Evolutionary conservation across 441 rosid genomes (phyloP).

Genomic region (Pelargonium myrrhifolium): DNA sequence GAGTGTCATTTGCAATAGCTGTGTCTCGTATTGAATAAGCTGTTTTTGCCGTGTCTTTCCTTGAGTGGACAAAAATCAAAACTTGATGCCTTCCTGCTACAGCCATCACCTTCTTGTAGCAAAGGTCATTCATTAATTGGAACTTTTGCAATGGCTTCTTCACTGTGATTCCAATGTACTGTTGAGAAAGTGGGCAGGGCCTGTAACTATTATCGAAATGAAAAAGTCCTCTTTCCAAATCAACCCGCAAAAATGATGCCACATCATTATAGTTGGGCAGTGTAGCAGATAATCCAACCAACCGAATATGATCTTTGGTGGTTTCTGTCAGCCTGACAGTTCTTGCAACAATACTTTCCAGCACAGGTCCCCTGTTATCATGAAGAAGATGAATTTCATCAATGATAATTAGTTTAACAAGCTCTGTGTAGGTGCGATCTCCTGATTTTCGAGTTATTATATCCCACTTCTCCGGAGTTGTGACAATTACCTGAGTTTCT

Average conservation of each 20-base stretch:
- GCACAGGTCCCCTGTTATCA: slow-evolving; percentile 93
- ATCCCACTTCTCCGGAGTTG: slow-evolving; percentile 99
- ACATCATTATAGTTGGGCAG: slow-evolving; percentile 92
- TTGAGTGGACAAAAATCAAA: slow-evolving; percentile 91
- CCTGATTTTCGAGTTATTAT: slow-evolving; percentile 91
- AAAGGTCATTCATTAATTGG: slow-evolving; percentile 92
- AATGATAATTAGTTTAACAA: slow-evolving; percentile 78
- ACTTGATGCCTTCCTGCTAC: slow-evolving; percentile 91
- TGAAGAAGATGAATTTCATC: slow-evolving; percentile 97
- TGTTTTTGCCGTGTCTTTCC: slow-evolving; percentile 93
- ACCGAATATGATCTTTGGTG: slow-evolving; percentile 74
- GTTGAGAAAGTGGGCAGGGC: slow-evolving; percentile 84
- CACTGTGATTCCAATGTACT: slow-evolving; percentile 77
- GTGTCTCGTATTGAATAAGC: slow-evolving; percentile 70
- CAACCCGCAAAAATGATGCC: slow-evolving; percentile 72
- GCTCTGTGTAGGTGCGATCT: slow-evolving; percentile 89
- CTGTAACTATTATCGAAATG: slow-evolving; percentile 91
- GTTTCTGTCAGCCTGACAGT: slow-evolving; percentile 92
- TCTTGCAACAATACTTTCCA: slow-evolving; percentile 94
- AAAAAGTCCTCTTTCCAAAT: slow-evolving; percentile 60
- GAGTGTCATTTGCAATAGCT: slow-evolving; percentile 76
- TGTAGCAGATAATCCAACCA: slow-evolving; percentile 93
- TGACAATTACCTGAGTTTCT: slow-evolving; percentile 89
- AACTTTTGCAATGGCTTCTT: slow-evolving; percentile 89
- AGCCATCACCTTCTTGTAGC: slow-evolving; percentile 80